These are phyloP conservation scores for Ramularia endophylla DNA, from an alignment of 2,329 filamentous ascomycete genomes.

Conservation along the genomic window DNA sequence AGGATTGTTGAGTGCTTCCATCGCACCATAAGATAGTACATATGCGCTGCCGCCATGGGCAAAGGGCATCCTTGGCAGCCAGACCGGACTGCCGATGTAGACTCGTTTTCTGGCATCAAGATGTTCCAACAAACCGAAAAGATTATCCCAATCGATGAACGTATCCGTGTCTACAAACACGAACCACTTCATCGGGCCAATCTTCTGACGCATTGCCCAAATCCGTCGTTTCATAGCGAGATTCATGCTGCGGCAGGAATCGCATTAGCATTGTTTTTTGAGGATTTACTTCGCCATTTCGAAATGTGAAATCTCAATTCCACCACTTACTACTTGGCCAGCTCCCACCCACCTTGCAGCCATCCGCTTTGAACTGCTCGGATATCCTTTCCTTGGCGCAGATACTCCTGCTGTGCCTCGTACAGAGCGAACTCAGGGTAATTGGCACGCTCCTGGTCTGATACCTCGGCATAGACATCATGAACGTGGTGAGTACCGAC, in stretches of 20 bases:
- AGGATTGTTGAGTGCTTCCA: conserved; percentile 34
- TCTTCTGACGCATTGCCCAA: conserved; percentile 38
- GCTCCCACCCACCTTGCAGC: too few species aligned
- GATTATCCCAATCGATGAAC: conserved; percentile 35
- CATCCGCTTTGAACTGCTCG: conserved; percentile 32
- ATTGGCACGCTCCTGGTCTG: conserved; percentile 2
- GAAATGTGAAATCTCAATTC: too few species aligned
- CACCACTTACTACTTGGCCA: conserved; percentile 48
- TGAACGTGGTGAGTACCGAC: conserved; percentile 33
- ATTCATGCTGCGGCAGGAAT: conserved; percentile 2
- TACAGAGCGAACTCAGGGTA: not conserved
- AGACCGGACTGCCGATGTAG: conserved; percentile 46
- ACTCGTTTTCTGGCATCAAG: conserved; percentile 36
- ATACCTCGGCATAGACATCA: conserved; percentile 22
- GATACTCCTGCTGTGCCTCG: not conserved
- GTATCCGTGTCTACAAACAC: conserved; percentile 50
- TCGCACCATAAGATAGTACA: conserved; percentile 39
- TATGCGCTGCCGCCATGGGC: conserved; percentile 45
- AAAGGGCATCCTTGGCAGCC: conserved; percentile 32
- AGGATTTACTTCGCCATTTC: too few species aligned
- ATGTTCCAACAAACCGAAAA: conserved; percentile 41
- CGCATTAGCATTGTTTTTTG: too few species aligned
- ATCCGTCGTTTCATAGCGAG: conserved; percentile 46
- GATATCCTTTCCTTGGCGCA: not conserved
- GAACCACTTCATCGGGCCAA: conserved; percentile 43